Conservation (phyloP, 129 eudicot species). For the Artemisia tridentata region DNA sequence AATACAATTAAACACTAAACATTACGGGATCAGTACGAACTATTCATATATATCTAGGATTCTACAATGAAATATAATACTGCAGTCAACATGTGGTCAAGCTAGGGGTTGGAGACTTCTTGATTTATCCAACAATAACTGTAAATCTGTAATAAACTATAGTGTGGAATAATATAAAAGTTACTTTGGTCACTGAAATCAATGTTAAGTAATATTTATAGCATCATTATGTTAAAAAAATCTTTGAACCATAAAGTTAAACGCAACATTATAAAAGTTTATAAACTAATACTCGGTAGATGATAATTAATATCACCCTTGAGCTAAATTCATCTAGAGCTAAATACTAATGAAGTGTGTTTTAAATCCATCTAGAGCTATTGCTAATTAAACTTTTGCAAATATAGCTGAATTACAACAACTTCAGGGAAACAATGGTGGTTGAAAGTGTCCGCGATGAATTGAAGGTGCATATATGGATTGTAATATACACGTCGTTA, state of each 20-base stretch:
- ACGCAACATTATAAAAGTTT: too few relatives aligned
- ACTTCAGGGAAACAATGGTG: too few relatives aligned
- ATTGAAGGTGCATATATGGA: too few relatives aligned
- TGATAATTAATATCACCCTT: neutral
- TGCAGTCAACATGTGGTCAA: constrained; percentile 6
- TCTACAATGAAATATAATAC: neutral
- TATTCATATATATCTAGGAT: neutral
- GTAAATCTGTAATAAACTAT: neutral
- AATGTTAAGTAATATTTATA: neutral
- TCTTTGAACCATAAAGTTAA: neutral
- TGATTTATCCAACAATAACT: neutral
- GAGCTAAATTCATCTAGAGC: neutral
- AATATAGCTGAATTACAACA: too few relatives aligned
- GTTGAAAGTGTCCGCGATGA: too few relatives aligned
- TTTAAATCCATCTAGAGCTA: too few relatives aligned
- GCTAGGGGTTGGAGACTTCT: neutral
- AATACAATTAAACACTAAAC: too few relatives aligned
- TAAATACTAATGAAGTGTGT: too few relatives aligned
- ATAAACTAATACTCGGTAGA: neutral
- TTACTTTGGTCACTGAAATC: neutral
- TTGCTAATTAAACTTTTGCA: too few relatives aligned
- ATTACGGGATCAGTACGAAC: too few relatives aligned
- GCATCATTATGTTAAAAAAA: neutral
- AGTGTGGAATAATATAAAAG: neutral
- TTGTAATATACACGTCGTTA: too few relatives aligned